Conservation (phyloP, 2,329 filamentous ascomycete species). For the Allantophomopsis cytisporea region DNA sequence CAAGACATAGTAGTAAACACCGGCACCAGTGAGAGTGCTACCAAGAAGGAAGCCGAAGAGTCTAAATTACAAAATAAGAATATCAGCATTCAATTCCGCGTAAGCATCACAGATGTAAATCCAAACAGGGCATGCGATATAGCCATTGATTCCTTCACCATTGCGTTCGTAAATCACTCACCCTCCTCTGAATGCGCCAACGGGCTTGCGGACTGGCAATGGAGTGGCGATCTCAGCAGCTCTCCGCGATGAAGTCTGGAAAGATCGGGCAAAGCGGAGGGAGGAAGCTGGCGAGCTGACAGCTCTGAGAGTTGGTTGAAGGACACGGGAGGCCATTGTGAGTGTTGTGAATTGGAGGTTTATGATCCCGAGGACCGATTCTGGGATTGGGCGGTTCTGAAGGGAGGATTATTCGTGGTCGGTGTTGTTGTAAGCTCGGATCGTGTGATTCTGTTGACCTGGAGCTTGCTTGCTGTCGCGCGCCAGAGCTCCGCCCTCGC, state of each 20-base stretch:
- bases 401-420: too few relatives aligned
- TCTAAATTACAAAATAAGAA: slow-evolving; percentile 28
- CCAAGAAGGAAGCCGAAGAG: slow-evolving; percentile 87
- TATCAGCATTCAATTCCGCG: neutral
- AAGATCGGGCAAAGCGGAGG: slow-evolving; percentile 16
- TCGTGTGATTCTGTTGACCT: too few relatives aligned
- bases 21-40: slow-evolving; percentile 62
- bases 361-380: too few relatives aligned
- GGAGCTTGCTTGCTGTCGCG: too few relatives aligned
- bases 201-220: slow-evolving; percentile 45
- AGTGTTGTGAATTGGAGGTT: too few relatives aligned
- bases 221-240: slow-evolving; percentile 21
- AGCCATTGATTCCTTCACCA: too few relatives aligned
- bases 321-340: slow-evolving; percentile 28
- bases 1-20: slow-evolving; percentile 84
- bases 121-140: too few relatives aligned
- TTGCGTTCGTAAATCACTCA: slow-evolving; percentile 26
- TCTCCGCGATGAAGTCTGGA: slow-evolving; percentile 22
- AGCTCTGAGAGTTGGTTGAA: slow-evolving; percentile 23
- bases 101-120: too few relatives aligned
- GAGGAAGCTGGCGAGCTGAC: slow-evolving; percentile 13
- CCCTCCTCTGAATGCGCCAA: slow-evolving; percentile 62
- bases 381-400: too few relatives aligned
- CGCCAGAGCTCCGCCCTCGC: too few relatives aligned
- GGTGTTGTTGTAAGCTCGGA: too few relatives aligned